phyloP scores from a whole-genome alignment of 257 asterid genomes.

The Euphrasia confusa region DNA sequence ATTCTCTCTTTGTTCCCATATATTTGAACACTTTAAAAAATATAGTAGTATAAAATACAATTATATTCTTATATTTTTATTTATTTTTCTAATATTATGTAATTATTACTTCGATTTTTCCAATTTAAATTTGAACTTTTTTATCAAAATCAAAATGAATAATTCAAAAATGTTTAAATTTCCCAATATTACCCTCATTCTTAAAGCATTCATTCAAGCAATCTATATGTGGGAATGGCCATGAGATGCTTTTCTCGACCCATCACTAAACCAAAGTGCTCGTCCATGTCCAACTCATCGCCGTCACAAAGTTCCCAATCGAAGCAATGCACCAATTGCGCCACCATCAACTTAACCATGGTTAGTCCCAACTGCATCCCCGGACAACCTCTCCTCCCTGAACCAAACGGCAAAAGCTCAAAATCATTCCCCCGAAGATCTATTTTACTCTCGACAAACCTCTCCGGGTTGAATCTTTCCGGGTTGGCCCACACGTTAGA shows the following conservation, averaged over 20 bases:
- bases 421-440: constrained; percentile 28
- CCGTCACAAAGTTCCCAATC: constrained; percentile 33
- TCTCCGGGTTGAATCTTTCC: constrained; percentile 28
- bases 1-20: too few species aligned
- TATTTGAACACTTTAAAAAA: too few species aligned
- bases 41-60: too few species aligned
- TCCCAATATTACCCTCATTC: too few species aligned
- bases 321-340: constrained; percentile 38
- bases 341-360: constrained; percentile 25
- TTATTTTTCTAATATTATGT: too few species aligned
- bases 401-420: constrained; percentile 31
- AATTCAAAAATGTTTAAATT: too few species aligned
- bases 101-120: too few species aligned
- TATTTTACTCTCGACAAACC: constrained; percentile 23
- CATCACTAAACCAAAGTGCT: constrained; percentile 27
- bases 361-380: constrained; percentile 31
- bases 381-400: constrained; percentile 36
- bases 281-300: constrained; percentile 27
- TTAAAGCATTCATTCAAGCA: not conserved
- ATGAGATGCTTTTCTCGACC: constrained; percentile 19
- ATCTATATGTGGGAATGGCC: constrained; percentile 27
- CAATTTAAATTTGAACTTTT: too few species aligned
- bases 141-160: too few species aligned
- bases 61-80: too few species aligned
- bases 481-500: constrained; percentile 26